Conservation (phyloP, 2,329 filamentous ascomycete species). For the Trichophaea hybrida region DNA sequence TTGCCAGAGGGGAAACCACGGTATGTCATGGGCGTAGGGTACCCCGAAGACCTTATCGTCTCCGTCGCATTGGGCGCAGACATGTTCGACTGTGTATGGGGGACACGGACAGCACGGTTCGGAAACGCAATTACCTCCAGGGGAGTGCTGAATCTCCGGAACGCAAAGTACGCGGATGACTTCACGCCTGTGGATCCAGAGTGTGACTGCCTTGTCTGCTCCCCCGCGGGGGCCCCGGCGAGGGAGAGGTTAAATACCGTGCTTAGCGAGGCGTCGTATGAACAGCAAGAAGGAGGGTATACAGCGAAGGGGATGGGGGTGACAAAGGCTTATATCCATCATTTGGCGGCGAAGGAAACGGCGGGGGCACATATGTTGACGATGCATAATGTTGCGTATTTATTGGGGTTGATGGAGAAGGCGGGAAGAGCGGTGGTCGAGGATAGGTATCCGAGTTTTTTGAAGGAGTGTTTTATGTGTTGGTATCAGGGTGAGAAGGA, state of each 20-base stretch:
- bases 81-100: conserved; percentile 99
- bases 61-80: conserved; percentile 88
- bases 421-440: conserved; percentile 64
- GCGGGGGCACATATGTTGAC: conserved; percentile 74
- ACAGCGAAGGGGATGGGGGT: conserved; percentile 54
- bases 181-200: conserved; percentile 71
- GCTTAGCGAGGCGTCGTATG: conserved; percentile 13
- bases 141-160: conserved; percentile 73
- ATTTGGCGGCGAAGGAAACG: conserved; percentile 87
- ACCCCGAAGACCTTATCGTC: conserved; percentile 88
- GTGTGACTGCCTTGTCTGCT: conserved; percentile 69
- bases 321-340: conserved; percentile 78
- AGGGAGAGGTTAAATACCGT: conserved; percentile 12
- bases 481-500: conserved; percentile 50
- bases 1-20: conserved; percentile 86
- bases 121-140: conserved; percentile 76
- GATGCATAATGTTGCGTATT: conserved; percentile 91
- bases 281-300: conserved; percentile 4
- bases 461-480: conserved; percentile 62
- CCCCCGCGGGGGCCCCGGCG: conserved; percentile 39
- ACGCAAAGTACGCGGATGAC: conserved; percentile 60
- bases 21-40: conserved; percentile 97
- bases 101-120: conserved; percentile 85
- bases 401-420: conserved; percentile 67
- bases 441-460: conserved; percentile 63